These are phyloP conservation scores for Trichoderma cornu-damae DNA, from an alignment of 2,329 filamentous ascomycete species.

Conservation along the genomic window DNA sequence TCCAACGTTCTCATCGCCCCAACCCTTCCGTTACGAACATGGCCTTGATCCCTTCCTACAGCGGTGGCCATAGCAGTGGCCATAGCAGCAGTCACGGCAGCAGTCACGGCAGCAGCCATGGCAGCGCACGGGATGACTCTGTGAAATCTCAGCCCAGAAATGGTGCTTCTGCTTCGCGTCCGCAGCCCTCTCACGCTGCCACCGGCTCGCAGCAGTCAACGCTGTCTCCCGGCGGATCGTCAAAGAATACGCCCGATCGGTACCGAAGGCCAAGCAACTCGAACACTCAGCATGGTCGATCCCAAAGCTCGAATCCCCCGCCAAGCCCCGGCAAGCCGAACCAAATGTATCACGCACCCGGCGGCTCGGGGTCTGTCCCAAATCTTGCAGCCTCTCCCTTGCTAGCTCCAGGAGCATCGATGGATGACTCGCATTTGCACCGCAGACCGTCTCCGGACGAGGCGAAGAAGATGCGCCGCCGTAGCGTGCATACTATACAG, in stretches of 20 bases:
- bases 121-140: constrained; percentile 51
- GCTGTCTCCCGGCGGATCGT: constrained; percentile 35
- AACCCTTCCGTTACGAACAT: constrained; percentile 39
- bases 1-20: constrained; percentile 28
- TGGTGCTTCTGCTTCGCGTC: constrained; percentile 37
- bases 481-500: constrained; percentile 69
- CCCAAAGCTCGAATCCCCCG: constrained; percentile 31
- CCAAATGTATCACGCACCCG: constrained; percentile 30
- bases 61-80: constrained; percentile 28
- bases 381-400: constrained; percentile 46
- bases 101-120: constrained; percentile 32
- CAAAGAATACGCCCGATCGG: constrained; percentile 62
- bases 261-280: constrained; percentile 63
- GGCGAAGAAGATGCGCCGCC: constrained; percentile 70
- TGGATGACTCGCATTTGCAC: constrained; percentile 65
- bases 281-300: constrained; percentile 33
- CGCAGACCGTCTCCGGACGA: constrained; percentile 57
- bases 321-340: constrained; percentile 24
- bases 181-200: constrained; percentile 39
- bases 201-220: constrained; percentile 45
- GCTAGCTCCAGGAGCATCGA: constrained; percentile 42
- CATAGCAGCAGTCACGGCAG: constrained; percentile 1
- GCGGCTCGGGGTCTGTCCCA: constrained; percentile 32
- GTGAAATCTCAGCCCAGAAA: constrained; percentile 41
- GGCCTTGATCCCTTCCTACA: constrained; percentile 36